Evolutionary conservation across 2,329 filamentous ascomycete species (phyloP).

Genomic region (Colletotrichum incanum): DNA sequence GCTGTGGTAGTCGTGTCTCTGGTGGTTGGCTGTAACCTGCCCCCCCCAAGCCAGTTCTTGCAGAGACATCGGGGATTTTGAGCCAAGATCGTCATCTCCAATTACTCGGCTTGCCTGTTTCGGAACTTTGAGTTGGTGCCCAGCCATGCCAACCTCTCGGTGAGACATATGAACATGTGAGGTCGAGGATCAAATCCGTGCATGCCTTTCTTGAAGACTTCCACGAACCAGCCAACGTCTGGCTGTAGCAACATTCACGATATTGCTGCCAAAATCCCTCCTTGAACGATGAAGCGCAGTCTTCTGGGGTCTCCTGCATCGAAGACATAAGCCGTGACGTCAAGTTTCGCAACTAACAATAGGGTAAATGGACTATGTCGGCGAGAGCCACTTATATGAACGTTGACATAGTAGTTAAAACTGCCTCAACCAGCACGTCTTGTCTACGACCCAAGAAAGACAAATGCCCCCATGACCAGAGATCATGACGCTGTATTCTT

Average conservation of each 20-base stretch:
- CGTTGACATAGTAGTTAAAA: not conserved
- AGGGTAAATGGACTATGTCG: not conserved
- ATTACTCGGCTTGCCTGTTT: not conserved
- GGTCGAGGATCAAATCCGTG: not conserved
- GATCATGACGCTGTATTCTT: not conserved
- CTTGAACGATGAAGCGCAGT: not conserved
- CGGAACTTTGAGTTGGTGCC: not conserved
- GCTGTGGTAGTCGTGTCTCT: not conserved
- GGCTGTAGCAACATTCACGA: not conserved
- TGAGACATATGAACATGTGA: too few species aligned
- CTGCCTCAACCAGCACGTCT: not conserved
- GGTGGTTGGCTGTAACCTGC: not conserved
- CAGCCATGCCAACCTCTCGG: not conserved
- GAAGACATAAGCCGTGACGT: not conserved
- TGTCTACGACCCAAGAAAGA: too few species aligned
- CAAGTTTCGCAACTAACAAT: not conserved
- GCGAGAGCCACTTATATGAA: not conserved
- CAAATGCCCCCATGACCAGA: too few species aligned
- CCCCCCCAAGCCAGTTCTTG: not conserved
- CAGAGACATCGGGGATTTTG: not conserved
- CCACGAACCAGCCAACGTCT: not conserved
- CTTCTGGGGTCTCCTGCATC: not conserved
- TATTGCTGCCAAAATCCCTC: not conserved
- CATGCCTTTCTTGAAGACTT: not conserved
- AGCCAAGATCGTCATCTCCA: slow-evolving; percentile 2